Evolutionary conservation across 163 green algal genomes (phyloP), one percentile per base, ranked within the genome.

Genomic region (Scenedesmus sp.): DNA sequence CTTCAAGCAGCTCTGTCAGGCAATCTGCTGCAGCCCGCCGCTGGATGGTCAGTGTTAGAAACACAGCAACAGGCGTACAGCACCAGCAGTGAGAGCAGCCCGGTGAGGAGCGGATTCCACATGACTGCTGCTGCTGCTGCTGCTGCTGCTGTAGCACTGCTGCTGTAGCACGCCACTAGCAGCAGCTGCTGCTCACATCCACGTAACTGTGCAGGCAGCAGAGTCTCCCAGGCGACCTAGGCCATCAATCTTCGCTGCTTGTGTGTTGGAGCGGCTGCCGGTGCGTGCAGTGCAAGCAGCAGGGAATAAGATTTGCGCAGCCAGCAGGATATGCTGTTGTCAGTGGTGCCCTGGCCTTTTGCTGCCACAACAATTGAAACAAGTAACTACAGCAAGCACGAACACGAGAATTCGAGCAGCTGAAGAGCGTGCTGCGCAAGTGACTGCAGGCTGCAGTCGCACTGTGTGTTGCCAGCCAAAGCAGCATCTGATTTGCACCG

Each of bases 181-280:
- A 56, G 82, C 4, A 73, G 55, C 16, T 73, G 55, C 66, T 57
- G 59, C 57, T 77, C n/a, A 55, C n/a, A 12, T 23, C 4, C 18
- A 23, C 15, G 62, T n/a, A 23, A 34, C 7, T 23, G 4, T 57
- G 23, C 67, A 90, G 67, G 46, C 16, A 70, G 66, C 52, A 18
- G 2, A 60, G 67, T 18, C 5, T 0, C 34, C 6, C 23, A 79
- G 13, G 13, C 70, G 70, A 2, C 3, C 23, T 52, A 52, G 23
- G 46, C 77, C 67, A 34, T n/a, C 86, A 2, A 70, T 90, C 3
- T 73, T 74, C 13, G 87, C 87, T 59, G 87, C 87, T 46, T 91
- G 87, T 26, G 87, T 91, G 54, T 26, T 91, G 55, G 87, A 91
- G 73, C 73, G 87, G n/a, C 60, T 91, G 73, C 87, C 87, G 54